These are phyloP conservation scores for Boehmeria nivea DNA, from an alignment of 306 rosid genomes.

Conservation along the genomic window DNA sequence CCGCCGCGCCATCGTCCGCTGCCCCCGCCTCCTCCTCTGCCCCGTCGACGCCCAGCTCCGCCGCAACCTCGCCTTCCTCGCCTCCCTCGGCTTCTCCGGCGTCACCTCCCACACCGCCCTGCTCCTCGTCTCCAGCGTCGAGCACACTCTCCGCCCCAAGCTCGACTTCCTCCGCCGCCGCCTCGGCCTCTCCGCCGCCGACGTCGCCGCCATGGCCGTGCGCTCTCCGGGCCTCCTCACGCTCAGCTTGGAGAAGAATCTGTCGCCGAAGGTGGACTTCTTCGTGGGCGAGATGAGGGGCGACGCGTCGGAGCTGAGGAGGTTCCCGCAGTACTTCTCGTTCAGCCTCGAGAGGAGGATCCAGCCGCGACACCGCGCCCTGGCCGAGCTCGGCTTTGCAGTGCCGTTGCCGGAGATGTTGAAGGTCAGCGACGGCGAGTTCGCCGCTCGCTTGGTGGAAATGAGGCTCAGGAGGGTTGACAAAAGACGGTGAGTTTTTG, in stretches of 20 bases:
- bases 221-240: slow-evolving; percentile 81
- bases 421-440: slow-evolving; percentile 64
- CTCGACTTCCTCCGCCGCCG: slow-evolving; percentile 32
- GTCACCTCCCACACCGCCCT: slow-evolving; percentile 32
- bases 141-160: slow-evolving; percentile 44
- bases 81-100: slow-evolving; percentile 33
- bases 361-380: slow-evolving; percentile 43
- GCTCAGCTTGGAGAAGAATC: slow-evolving; percentile 45
- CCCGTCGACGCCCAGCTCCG: slow-evolving; percentile 43
- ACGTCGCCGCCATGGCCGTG: slow-evolving; percentile 53
- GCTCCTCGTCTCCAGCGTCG: slow-evolving; percentile 40
- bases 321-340: slow-evolving; percentile 72
- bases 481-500: slow-evolving; percentile 7
- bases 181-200: slow-evolving; percentile 41
- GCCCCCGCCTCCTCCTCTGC: slow-evolving; percentile 69
- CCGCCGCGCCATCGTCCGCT: slow-evolving; percentile 43
- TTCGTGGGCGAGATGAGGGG: slow-evolving; percentile 63
- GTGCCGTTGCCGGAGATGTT: slow-evolving; percentile 58
- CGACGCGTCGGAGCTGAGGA: slow-evolving; percentile 46
- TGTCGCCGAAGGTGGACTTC: slow-evolving; percentile 49
- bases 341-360: slow-evolving; percentile 80
- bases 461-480: slow-evolving; percentile 32
- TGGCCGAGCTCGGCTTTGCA: slow-evolving; percentile 37
- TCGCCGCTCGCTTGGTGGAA: slow-evolving; percentile 42
- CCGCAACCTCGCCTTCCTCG: slow-evolving; percentile 34